These are phyloP conservation scores for Grifola frondosa DNA, from an alignment of 1,284 basidiomycete genomes.

Conservation along the genomic window DNA sequence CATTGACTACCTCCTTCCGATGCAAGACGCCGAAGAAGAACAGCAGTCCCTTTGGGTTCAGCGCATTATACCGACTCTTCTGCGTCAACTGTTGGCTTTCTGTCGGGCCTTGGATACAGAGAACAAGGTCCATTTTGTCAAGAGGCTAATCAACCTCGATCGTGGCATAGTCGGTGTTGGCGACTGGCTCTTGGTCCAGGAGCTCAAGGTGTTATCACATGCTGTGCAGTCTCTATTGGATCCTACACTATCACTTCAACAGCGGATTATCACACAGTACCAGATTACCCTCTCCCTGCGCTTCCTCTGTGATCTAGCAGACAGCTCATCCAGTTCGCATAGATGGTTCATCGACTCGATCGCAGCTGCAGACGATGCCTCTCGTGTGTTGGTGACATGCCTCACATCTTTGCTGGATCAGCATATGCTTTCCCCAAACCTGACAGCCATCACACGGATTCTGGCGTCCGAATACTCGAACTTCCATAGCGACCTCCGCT, in stretches of 20 bases:
- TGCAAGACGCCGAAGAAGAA: slow-evolving; percentile 28
- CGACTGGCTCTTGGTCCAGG: slow-evolving; percentile 69
- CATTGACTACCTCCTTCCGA: slow-evolving; percentile 57
- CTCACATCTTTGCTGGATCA: slow-evolving; percentile 23
- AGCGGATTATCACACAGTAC: slow-evolving; percentile 31
- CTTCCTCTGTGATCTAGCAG: slow-evolving; percentile 40
- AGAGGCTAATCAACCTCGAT: slow-evolving; percentile 57
- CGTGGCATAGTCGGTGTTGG: slow-evolving; percentile 56
- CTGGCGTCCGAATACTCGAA: slow-evolving; percentile 29
- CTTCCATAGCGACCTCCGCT: slow-evolving; percentile 41
- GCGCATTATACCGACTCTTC: slow-evolving; percentile 53
- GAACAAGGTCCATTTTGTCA: slow-evolving; percentile 52
- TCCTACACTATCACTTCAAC: slow-evolving; percentile 28
- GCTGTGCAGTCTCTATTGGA: slow-evolving; percentile 38
- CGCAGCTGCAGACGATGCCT: slow-evolving; percentile 19
- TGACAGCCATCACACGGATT: slow-evolving; percentile 27
- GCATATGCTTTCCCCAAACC: slow-evolving; percentile 21
- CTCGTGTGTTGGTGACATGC: slow-evolving; percentile 18
- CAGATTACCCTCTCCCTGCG: slow-evolving; percentile 42
- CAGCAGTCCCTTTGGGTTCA: slow-evolving; percentile 47
- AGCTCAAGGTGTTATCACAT: slow-evolving; percentile 48
- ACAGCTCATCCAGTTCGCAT: slow-evolving; percentile 31
- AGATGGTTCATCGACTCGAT: slow-evolving; percentile 36
- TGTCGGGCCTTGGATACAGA: slow-evolving; percentile 55
- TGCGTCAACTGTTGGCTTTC: slow-evolving; percentile 55